Conservation (phyloP, 2,329 filamentous ascomycete genomes). For the Epichloe sibirici region DNA sequence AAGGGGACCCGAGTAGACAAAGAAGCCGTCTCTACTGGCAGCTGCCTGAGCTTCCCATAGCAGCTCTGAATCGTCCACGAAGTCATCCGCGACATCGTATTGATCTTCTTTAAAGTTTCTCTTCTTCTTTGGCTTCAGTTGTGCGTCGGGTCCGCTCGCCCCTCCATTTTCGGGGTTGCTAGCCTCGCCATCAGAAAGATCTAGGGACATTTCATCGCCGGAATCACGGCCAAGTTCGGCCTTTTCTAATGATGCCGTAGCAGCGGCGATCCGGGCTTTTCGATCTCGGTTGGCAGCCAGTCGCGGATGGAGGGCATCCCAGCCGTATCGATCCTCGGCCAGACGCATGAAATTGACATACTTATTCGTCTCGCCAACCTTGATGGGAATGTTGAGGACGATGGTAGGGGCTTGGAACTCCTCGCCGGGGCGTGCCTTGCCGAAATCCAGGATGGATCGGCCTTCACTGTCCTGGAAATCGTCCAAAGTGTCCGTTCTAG, state of each 20-base stretch:
- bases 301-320: constrained; percentile 84
- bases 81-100: constrained; percentile 72
- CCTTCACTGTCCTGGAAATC: constrained; percentile 32
- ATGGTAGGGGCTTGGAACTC: constrained; percentile 61
- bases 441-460: constrained; percentile 50
- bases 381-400: constrained; percentile 68
- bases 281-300: constrained; percentile 80
- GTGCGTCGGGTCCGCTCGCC: constrained; percentile 47
- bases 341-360: constrained; percentile 92
- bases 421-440: constrained; percentile 44
- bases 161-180: constrained; percentile 78
- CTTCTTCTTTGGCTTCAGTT: constrained; percentile 62
- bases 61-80: constrained; percentile 87
- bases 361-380: constrained; percentile 65
- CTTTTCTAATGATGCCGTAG: constrained; percentile 73
- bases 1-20: constrained; percentile 89
- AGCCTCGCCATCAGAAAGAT: constrained; percentile 61
- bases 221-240: constrained; percentile 56
- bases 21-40: constrained; percentile 91
- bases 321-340: constrained; percentile 88
- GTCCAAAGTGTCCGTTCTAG: constrained; percentile 37
- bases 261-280: constrained; percentile 76
- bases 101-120: constrained; percentile 71
- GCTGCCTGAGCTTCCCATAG: constrained; percentile 93
- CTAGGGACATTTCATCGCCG: constrained; percentile 74